Conservation (phyloP, 768 basidiomycete species). For the Lactifluus subvellereus region DNA sequence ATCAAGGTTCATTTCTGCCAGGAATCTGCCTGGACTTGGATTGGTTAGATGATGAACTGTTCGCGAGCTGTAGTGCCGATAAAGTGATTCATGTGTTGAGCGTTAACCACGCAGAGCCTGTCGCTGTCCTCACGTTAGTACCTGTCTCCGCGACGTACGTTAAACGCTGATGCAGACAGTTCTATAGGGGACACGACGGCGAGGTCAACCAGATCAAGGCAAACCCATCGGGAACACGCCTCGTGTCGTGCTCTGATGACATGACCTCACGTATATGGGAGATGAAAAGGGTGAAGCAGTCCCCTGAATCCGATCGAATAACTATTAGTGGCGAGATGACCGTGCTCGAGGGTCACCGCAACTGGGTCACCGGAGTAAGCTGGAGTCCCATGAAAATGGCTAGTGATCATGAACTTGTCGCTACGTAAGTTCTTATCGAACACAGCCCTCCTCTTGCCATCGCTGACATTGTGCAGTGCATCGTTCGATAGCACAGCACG, state of each 20-base stretch:
- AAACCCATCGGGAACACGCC: conserved; percentile 55
- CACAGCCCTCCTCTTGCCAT: conserved; percentile 8
- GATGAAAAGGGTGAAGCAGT: conserved; percentile 41
- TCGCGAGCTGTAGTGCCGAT: conserved; percentile 73
- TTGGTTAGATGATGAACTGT: conserved; percentile 66
- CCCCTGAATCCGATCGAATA: conserved; percentile 23
- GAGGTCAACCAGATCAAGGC: conserved; percentile 77
- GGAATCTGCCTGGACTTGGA: conserved; percentile 79
- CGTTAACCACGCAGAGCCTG: conserved; percentile 45
- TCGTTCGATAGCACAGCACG: conserved; percentile 79
- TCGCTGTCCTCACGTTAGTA: conserved; percentile 59
- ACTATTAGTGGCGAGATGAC: conserved; percentile 31
- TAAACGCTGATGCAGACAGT: neutral
- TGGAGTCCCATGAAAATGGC: conserved; percentile 59
- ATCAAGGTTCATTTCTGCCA: conserved; percentile 25
- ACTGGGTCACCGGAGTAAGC: conserved; percentile 56
- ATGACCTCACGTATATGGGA: conserved; percentile 73
- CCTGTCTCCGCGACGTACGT: neutral
- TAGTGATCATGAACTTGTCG: conserved; percentile 55
- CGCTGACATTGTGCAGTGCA: conserved; percentile 39
- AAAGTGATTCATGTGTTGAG: conserved; percentile 54
- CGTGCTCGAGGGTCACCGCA: conserved; percentile 57
- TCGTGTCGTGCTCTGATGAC: conserved; percentile 83
- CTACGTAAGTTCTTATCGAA: conserved; percentile 47
- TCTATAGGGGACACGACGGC: conserved; percentile 57